Base-by-base conservation (phyloP, 2,329 filamentous ascomycete genomes). In the Alternaria infectoria region DNA sequence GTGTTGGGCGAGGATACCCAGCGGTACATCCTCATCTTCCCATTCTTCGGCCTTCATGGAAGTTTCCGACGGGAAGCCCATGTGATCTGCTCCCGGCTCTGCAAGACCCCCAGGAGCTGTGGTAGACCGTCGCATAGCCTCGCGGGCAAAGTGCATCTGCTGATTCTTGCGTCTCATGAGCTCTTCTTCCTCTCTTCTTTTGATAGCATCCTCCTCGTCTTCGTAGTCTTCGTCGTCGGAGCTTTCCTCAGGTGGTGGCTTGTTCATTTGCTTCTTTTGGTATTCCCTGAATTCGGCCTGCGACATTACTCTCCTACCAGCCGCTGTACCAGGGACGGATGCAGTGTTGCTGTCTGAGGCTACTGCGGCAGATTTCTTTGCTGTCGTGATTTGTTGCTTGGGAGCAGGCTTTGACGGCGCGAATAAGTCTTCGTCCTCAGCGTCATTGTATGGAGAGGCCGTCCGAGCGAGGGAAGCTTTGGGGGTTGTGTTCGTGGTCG, bases 1-100 rank as follows among this genome's bases (percentile, higher is more conserved):
- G 64, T 81, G 79, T 30, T 76, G 73, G 12, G 70, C 70, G 19
- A 81, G 73, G 40, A 81, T 77, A n/a, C 76, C 79, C 11, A 81
- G 66, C 26, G 79, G 79, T 23, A 80, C 69, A 50, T 81, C 78
- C 52, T 80, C 79, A 15, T 80, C 77, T 52, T 75, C 72, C 77
- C 77, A 80, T 51, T 80, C 73, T 50, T 78, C 76, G 13, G 77
- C 75, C 57, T 79, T 70, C 57, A 77, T 64, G 5, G 76, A 80
- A 5, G 70, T 74, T 54, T 79, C 77, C 1, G 77, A 78, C 9
- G 77, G 77, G 54, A 79, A 80, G 10, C 76, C 76, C 65, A 69
- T 76, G 36, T 63, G 57, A 19, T 71, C 74, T 15, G 62, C 62
- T n/a, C 64, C 57, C 19, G 59, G 55, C 65, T 74, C 19, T 68